phyloP scores from a whole-genome alignment of 306 rosid genomes.

The Vachellia pachyceras region DNA sequence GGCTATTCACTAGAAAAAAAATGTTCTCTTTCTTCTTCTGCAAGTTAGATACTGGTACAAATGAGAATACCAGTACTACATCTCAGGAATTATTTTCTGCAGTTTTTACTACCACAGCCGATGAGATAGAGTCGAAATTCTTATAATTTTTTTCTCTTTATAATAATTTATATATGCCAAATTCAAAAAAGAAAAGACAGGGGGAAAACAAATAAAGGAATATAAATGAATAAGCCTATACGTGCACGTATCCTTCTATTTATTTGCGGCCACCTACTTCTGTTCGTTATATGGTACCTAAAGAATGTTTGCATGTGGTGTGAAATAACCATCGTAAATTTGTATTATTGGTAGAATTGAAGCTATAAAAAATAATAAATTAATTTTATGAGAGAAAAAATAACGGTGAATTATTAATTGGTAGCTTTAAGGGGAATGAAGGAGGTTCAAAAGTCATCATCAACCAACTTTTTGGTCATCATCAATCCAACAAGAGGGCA shows the following conservation, averaged over 20 bases:
- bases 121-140: too few species aligned
- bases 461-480: not conserved
- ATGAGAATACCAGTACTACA: too few species aligned
- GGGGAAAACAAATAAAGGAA: too few species aligned
- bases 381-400: not conserved
- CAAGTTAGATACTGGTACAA: too few species aligned
- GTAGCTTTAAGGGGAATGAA: not conserved
- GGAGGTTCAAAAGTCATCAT: conserved; percentile 6
- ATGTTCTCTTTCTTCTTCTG: not conserved
- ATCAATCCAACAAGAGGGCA: not conserved
- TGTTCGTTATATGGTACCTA: not conserved
- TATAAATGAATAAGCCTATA: too few species aligned
- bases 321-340: not conserved
- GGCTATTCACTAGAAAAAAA: not conserved
- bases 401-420: not conserved
- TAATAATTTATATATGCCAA: too few species aligned
- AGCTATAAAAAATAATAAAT: too few species aligned
- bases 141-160: too few species aligned
- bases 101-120: too few species aligned
- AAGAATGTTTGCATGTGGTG: not conserved
- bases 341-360: not conserved
- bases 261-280: too few species aligned
- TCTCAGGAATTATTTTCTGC: too few species aligned
- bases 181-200: not conserved
- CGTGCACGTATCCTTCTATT: too few species aligned